Conservation (phyloP, 306 rosid genomes). For the Sicyos edulis region DNA sequence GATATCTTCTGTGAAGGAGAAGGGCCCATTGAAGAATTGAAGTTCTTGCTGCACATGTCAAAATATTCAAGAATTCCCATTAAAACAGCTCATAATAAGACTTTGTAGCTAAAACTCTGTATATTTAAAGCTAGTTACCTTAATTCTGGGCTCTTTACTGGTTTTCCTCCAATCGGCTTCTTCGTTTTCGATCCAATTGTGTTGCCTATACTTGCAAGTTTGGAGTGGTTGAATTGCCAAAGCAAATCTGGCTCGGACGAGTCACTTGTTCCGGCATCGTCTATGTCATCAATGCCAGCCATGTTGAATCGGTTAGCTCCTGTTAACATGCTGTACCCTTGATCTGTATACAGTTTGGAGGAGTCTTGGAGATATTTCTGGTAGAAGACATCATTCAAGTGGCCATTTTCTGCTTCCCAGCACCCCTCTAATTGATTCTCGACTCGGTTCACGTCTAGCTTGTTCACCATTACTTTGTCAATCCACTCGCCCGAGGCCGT, state of each 20-base stretch:
- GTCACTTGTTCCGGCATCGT: conserved; percentile 90
- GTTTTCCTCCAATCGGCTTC: conserved; percentile 37
- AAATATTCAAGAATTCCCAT: conserved; percentile 8
- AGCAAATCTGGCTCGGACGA: conserved; percentile 89
- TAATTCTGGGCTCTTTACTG: conserved; percentile 53
- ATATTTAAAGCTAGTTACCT: conserved; percentile 36
- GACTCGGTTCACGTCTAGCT: conserved; percentile 51
- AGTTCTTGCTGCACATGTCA: conserved; percentile 45
- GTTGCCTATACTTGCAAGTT: conserved; percentile 41
- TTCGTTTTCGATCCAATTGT: conserved; percentile 48
- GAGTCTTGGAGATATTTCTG: conserved; percentile 85
- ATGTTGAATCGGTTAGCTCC: conserved; percentile 51
- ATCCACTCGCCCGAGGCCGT: conserved; percentile 73
- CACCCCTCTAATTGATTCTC: conserved; percentile 54
- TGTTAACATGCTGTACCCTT: conserved; percentile 53
- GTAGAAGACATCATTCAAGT: conserved; percentile 57
- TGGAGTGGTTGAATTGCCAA: conserved; percentile 82
- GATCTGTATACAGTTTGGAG: conserved; percentile 54
- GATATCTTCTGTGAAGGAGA: conserved; percentile 72
- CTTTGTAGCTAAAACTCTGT: neutral
- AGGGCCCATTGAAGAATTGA: conserved; percentile 52
- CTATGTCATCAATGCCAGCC: conserved; percentile 61
- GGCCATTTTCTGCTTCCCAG: conserved; percentile 70
- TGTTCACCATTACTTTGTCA: conserved; percentile 97
- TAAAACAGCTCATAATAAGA: conserved; percentile 10